These are phyloP conservation scores for Debaryomyces prosopidis DNA, from an alignment of 805 yeast genomes.

Conservation along the genomic window DNA sequence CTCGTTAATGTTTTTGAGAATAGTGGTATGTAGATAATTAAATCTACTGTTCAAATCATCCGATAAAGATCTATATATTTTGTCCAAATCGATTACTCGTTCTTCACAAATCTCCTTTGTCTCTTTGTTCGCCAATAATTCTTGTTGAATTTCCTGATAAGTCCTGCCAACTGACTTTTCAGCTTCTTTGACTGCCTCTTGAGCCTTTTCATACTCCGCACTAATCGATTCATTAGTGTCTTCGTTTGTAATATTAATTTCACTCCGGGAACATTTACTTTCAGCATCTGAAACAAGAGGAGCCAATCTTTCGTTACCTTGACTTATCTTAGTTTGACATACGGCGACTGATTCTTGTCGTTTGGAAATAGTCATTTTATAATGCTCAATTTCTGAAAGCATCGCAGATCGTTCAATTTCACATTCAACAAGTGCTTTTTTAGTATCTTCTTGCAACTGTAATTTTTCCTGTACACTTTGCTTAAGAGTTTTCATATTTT, in stretches of 20 bases:
- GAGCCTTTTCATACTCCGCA: conserved; percentile 47
- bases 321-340: conserved; percentile 9
- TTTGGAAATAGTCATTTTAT: conserved; percentile 11
- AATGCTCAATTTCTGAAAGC: conserved; percentile 11
- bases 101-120: conserved; percentile 43
- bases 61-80: conserved; percentile 23
- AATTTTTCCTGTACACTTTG: conserved; percentile 16
- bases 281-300: conserved; percentile 28
- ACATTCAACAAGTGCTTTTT: conserved; percentile 13
- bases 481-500: conserved; percentile 19
- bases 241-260: conserved; percentile 38
- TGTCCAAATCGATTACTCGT: conserved; percentile 36
- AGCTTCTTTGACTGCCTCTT: conserved; percentile 48
- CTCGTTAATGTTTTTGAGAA: conserved; percentile 27
- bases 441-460: conserved; percentile 5
- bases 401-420: conserved; percentile 14
- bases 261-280: conserved; percentile 48
- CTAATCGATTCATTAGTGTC: conserved; percentile 51
- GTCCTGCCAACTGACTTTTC: conserved; percentile 56
- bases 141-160: conserved; percentile 53
- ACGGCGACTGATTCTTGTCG: conserved; percentile 8
- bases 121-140: conserved; percentile 45
- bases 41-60: conserved; percentile 33
- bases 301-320: conserved; percentile 12
- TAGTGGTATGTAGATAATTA: conserved; percentile 33